Evolutionary conservation across 768 basidiomycete species (phyloP), one percentile per base, ranked within the genome.

Genomic region (Suillus lakei): DNA sequence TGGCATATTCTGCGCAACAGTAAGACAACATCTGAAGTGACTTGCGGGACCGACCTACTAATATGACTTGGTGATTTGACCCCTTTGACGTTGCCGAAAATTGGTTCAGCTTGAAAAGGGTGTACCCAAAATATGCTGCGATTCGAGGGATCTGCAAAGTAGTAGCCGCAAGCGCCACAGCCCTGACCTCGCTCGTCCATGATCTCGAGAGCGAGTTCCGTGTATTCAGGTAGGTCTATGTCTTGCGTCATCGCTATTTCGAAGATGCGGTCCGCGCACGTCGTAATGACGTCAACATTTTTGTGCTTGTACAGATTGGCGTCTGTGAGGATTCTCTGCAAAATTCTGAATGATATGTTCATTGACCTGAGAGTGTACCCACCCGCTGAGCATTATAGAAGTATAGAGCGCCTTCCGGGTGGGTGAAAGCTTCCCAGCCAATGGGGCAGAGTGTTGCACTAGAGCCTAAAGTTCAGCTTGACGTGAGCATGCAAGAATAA

Each of bases 371-470:
- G 13, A 60, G 28, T 41, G 48, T 21, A 43, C 58, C 73, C 54
- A 85, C 86, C 74, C 80, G 80, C 9, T 73, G 67, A 55, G 66
- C 38, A 59, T 86, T 76, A 66, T 76, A 82, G 66, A 85, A 88
- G 69, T 88, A 88, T 32, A 82, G 76, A 10, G 79, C 80, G 6
- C 87, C 87, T 74, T 88, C 86, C 0, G 86, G 85, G 70, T 87
- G 86, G 6, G 75, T 71, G 32, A 75, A 75, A 4, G 78, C 66
- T 7, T 63, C 71, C 86, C 86, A 88, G 1, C 76, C 80, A 23
- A 23, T 6, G 18, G 70, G 70, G 10, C 9, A 44, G 41, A 30
- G 48, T 36, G 38, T 46, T 50, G 39, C 16, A 54, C 15, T 21
- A 8, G 21, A 36, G 32, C 46, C 12, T 21, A 13, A 46, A 28